These are phyloP conservation scores for Anisodus tanguticus DNA, from an alignment of 257 asterid species.

Conservation along the genomic window DNA sequence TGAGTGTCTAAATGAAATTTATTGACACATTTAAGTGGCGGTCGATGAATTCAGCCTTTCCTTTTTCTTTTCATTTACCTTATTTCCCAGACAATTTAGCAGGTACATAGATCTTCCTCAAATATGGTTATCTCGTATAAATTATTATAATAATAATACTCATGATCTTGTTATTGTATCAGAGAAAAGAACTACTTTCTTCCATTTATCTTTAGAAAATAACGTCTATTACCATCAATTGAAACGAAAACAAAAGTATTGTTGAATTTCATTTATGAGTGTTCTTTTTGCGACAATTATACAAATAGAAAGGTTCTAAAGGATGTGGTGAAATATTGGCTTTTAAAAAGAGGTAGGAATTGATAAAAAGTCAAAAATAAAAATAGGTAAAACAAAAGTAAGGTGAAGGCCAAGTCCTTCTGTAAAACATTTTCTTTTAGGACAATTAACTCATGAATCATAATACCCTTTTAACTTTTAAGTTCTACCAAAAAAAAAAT, in stretches of 20 bases:
- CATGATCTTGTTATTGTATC: background rate
- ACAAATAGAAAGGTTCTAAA: background rate
- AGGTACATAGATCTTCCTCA: background rate
- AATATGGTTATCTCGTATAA: background rate
- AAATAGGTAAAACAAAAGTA: background rate
- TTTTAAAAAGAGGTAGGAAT: background rate
- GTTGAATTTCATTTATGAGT: too few species aligned
- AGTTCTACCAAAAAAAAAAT: too few species aligned
- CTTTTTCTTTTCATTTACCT: background rate
- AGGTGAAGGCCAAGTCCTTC: background rate
- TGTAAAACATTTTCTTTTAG: background rate
- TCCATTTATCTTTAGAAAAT: background rate
- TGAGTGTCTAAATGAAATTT: too few species aligned
- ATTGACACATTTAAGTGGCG: too few species aligned
- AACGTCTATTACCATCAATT: background rate
- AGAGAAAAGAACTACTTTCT: background rate
- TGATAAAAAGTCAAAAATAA: background rate
- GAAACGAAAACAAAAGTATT: background rate
- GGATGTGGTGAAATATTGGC: background rate
- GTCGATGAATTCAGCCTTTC: too few species aligned
- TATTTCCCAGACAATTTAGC: background rate
- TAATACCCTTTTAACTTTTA: background rate
- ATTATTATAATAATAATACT: too few species aligned
- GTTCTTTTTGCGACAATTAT: background rate
- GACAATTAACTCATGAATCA: background rate